phyloP scores from a whole-genome alignment of 148 eudicot species.

The Camellia lanceoleosa region DNA sequence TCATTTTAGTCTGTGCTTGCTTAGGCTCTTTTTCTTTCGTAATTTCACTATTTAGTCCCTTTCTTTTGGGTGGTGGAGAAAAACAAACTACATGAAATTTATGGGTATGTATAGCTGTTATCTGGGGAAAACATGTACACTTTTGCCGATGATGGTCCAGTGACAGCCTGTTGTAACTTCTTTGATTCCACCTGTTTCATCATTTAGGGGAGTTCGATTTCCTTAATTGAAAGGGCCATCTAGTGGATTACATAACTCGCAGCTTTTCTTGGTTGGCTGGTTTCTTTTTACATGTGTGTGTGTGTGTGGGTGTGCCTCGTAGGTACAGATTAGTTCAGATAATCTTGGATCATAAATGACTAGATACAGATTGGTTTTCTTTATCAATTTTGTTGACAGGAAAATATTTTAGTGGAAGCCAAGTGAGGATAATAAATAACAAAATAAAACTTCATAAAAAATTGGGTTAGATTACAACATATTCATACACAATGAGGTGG shows the following conservation, averaged over 20 bases:
- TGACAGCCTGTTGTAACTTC: conserved; percentile 34
- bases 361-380: no score
- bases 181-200: conserved; percentile 10
- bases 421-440: not conserved
- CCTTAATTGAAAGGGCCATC: not conserved
- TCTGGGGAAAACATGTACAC: conserved; percentile 25
- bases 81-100: conserved; percentile 20
- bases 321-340: not conserved
- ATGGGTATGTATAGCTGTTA: conserved; percentile 22
- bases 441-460: not conserved
- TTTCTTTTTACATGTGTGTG: not conserved
- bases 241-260: not conserved
- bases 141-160: conserved; percentile 25
- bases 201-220: not conserved
- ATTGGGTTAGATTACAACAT: not conserved
- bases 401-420: not conserved
- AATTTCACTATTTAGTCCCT: not conserved
- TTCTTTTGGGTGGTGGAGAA: conserved; percentile 8
- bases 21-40: conserved; percentile 10
- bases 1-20: conserved; percentile 1
- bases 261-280: not conserved
- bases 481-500: not conserved
- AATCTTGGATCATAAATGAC: not conserved
- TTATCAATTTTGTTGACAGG: no score
- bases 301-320: not conserved